Evolutionary conservation across 345 rosid genomes (phyloP), one percentile per base, ranked within the genome.

Genomic region (Pistacia atlantica): DNA sequence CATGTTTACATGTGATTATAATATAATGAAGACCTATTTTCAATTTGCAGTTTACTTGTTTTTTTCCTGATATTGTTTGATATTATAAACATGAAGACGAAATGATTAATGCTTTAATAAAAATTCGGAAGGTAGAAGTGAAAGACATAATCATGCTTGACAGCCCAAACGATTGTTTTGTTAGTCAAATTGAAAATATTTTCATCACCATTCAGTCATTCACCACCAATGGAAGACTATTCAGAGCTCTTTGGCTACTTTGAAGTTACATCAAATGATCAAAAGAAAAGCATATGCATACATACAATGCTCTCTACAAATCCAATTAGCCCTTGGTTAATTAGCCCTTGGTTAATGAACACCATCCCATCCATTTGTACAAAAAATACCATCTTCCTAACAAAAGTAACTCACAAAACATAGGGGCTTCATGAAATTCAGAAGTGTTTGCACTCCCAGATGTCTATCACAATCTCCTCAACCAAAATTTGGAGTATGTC

Each of bases 381-480:
- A 83, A 51, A 71, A 59, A 37, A 20, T 42, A 28, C 11, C 75
- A 69, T 55, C 57, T 64, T 52, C 42, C 62, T 33, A 42, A 65
- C 72, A 75, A 28, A 57, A 75, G 60, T 56, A 66, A 56, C 64
- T 46, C 38, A 60, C 57, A 64, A 28, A 65, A 31, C 67, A 66
- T 45, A 51, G 37, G 38, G 60, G 45, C 57, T 5, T 33, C 20
- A 37, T 48, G 58, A 35, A 57, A 64, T 67, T 70, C 72, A 22
- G 5, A 11, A 49, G 69, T 28, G 33, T 46, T 59, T 5, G 67
- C 76, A 37, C 25, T 73, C 74, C 71, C 78, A 71, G 11, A 92
- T 75, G 75, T 92, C 97, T 1, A 22, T 70, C 20, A 84, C 79
- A 72, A 88, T 75, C 84, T 92, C 97, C 66, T 90, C 93, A 18